These are phyloP conservation scores for Entoloma clypeatum DNA, from an alignment of 1,284 basidiomycete genomes.

Conservation along the genomic window DNA sequence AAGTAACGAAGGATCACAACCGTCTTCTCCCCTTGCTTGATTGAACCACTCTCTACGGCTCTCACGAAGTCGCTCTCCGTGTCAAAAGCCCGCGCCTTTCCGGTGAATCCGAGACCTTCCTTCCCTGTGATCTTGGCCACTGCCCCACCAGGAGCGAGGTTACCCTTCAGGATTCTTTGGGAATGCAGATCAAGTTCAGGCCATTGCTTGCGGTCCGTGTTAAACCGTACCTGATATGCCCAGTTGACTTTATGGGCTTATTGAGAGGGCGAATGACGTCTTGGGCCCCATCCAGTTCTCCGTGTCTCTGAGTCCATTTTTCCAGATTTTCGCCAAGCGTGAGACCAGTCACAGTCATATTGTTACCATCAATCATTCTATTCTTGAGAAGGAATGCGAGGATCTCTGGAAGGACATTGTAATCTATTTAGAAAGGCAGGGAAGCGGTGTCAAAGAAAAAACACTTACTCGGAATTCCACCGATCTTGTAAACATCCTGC, in stretches of 20 bases:
- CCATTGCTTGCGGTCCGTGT: background rate
- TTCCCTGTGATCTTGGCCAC: constrained; percentile 94
- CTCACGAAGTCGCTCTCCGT: constrained; percentile 77
- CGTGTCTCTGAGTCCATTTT: constrained; percentile 74
- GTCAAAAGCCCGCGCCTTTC: constrained; percentile 83
- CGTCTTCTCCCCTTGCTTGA: constrained; percentile 86
- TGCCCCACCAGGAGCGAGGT: constrained; percentile 90
- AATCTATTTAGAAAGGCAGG: no score
- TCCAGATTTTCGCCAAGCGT: constrained; percentile 89
- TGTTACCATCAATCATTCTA: constrained; percentile 80
- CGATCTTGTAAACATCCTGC: constrained; percentile 87
- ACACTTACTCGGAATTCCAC: constrained; percentile 79
- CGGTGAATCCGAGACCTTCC: constrained; percentile 82
- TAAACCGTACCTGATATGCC: constrained; percentile 71
- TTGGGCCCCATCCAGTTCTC: constrained; percentile 68
- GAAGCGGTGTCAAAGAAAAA: constrained; percentile 1
- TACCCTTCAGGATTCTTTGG: constrained; percentile 75
- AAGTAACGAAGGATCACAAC: constrained; percentile 88
- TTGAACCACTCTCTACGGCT: constrained; percentile 77
- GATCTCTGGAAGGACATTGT: constrained; percentile 52
- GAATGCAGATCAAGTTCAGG: constrained; percentile 4
- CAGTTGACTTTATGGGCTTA: constrained; percentile 85
- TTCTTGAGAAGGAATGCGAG: constrained; percentile 80
- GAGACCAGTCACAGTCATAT: constrained; percentile 83
- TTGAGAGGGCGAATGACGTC: constrained; percentile 82